Evolutionary conservation across 805 yeast species (phyloP), one percentile per base, ranked within the genome.

Genomic region (Wickerhamomyces chaumierensis): DNA sequence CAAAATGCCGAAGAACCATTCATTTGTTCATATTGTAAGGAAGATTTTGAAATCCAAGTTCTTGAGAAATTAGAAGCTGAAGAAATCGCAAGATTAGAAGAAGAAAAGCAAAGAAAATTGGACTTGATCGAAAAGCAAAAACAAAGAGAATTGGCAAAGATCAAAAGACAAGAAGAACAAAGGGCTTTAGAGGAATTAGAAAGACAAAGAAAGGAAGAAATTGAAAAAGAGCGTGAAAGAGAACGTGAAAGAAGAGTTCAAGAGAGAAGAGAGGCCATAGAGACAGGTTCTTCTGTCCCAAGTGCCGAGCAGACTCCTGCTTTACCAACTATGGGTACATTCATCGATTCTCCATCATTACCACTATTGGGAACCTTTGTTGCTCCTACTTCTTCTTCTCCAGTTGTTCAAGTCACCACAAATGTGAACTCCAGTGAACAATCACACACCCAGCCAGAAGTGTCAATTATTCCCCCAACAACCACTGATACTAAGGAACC

Each of bases 1-100:
- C 51, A 44, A 20, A 46, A 49, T 33, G 38, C 53, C 13, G 46
- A 49, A 33, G 58, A 52, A 20, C 49, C 50, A 3, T 46, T 53
- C 35, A 44, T 53, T 17, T 53, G 58, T 44, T 41, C 48, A 23
- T 52, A 53, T 53, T 53, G 58, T 45, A 40, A 45, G 35, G 48
- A 46, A 18, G 58, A 53, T 27, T 37, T 53, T 32, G 58, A 53
- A 34, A 34, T 35, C 15, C 51, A 49, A 32, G 45, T 47, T 29
- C 31, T 18, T 2, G 37, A 42, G 19, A 51, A 47, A 36, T 17
- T 52, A 9, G 52, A 53, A 19, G 47, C 40, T 3, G 53, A 51
- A 18, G 46, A 38, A 28, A 25, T 48, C 2, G n/a, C n/a, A 28
- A 28, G 16, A 15, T 13, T 14, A 28, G 7, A 28, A 28, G 9